Evolutionary conservation across 2,329 filamentous ascomycete species (phyloP).

Genomic region (Ophiosphaerella korrae): DNA sequence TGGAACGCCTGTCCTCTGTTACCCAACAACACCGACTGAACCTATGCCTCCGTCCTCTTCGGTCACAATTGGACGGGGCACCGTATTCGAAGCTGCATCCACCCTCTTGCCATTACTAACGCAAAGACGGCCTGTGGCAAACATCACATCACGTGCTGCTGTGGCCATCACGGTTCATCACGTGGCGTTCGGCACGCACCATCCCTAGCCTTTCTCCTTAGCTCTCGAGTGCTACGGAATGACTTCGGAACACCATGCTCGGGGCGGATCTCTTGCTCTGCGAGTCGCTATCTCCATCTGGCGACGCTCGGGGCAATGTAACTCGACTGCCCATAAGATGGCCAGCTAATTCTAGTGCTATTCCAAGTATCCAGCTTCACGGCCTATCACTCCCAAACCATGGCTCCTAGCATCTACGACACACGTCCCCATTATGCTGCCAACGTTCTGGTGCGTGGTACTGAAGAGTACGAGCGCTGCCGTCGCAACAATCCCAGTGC

Average conservation of each 20-base stretch:
- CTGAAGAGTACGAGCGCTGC: not conserved
- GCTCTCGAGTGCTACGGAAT: not conserved
- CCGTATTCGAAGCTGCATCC: too few species aligned
- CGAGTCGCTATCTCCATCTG: not conserved
- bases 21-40: too few species aligned
- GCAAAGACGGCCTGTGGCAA: too few species aligned
- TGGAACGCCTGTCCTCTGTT: too few species aligned
- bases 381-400: not conserved
- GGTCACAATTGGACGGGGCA: too few species aligned
- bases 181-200: not conserved
- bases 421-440: not conserved
- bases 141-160: too few species aligned
- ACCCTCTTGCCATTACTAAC: too few species aligned
- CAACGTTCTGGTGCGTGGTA: not conserved
- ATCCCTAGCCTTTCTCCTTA: too few species aligned
- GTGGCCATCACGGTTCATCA: too few species aligned
- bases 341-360: not conserved
- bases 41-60: too few species aligned
- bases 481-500: not conserved
- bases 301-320: not conserved
- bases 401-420: not conserved
- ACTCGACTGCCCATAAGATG: not conserved
- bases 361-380: not conserved
- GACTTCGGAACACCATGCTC: not conserved
- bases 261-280: not conserved